These are phyloP conservation scores for Arabidopsis lyrata DNA, from an alignment of 441 rosid species.

Conservation along the genomic window DNA sequence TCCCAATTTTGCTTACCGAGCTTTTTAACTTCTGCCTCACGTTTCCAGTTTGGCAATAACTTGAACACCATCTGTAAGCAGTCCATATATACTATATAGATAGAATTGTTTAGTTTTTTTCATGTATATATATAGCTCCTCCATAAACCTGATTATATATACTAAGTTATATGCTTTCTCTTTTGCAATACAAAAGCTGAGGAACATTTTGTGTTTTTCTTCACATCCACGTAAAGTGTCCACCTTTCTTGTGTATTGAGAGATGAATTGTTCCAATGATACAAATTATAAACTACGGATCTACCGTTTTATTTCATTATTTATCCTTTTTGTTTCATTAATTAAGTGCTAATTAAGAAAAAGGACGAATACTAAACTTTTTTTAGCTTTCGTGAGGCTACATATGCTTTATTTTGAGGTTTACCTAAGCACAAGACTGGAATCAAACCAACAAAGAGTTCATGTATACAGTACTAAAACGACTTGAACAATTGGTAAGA, in stretches of 20 bases:
- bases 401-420: conserved; percentile 7
- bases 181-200: conserved; percentile 33
- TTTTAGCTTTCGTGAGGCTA: conserved; percentile 8
- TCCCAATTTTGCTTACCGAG: conserved; percentile 20
- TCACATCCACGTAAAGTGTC: conserved; percentile 20
- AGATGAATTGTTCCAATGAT: conserved; percentile 21
- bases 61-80: conserved; percentile 12
- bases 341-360: conserved; percentile 10
- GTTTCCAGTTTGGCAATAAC: conserved; percentile 16
- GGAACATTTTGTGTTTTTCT: conserved; percentile 32
- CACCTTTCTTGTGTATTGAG: conserved; percentile 30
- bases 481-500: not conserved
- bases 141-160: not conserved
- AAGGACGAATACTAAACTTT: conserved; percentile 5
- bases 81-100: conserved; percentile 21
- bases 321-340: not conserved
- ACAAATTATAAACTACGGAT: conserved; percentile 17
- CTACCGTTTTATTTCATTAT: not conserved
- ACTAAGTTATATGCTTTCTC: not conserved
- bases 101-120: conserved; percentile 5
- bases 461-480: not conserved
- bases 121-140: not conserved
- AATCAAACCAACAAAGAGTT: conserved; percentile 24
- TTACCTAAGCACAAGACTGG: conserved; percentile 29
- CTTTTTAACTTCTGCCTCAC: conserved; percentile 20